Evolutionary conservation across 2,329 filamentous ascomycete genomes (phyloP).

Genomic region (Botryotinia narcissicola): DNA sequence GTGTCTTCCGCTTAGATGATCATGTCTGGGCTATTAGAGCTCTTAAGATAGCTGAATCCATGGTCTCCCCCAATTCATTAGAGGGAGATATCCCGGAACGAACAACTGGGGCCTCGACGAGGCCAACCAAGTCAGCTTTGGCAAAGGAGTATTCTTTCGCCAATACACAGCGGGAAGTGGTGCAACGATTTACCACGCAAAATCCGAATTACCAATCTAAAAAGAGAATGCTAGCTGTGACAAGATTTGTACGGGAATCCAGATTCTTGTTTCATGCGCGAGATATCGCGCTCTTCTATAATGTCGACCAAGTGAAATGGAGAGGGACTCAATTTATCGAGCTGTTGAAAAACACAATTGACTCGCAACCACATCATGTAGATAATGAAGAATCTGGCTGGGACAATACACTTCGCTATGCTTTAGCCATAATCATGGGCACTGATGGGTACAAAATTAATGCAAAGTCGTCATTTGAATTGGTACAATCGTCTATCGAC

Average conservation of each 20-base stretch:
- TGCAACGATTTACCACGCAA: not conserved
- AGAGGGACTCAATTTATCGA: not conserved
- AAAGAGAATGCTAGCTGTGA: not conserved
- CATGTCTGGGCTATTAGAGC: not conserved
- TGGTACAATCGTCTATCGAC: not conserved
- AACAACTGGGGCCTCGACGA: accelerated
- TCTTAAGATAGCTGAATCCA: not conserved
- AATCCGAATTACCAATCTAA: not conserved
- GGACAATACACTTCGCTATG: not conserved
- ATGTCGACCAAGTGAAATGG: accelerated
- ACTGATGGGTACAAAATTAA: not conserved
- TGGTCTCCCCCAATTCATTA: accelerated
- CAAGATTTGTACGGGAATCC: not conserved
- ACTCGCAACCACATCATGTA: not conserved
- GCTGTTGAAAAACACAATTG: not conserved
- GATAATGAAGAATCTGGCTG: not conserved
- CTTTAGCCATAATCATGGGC: not conserved
- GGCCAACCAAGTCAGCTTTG: accelerated
- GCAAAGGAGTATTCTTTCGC: not conserved
- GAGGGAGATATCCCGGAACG: not conserved
- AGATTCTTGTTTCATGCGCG: not conserved
- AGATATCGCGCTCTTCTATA: not conserved
- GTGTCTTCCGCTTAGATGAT: not conserved
- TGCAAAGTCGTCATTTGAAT: not conserved
- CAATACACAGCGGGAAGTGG: not conserved